Conservation (phyloP, 768 basidiomycete genomes). For the Rossbeevera mucosa region DNA sequence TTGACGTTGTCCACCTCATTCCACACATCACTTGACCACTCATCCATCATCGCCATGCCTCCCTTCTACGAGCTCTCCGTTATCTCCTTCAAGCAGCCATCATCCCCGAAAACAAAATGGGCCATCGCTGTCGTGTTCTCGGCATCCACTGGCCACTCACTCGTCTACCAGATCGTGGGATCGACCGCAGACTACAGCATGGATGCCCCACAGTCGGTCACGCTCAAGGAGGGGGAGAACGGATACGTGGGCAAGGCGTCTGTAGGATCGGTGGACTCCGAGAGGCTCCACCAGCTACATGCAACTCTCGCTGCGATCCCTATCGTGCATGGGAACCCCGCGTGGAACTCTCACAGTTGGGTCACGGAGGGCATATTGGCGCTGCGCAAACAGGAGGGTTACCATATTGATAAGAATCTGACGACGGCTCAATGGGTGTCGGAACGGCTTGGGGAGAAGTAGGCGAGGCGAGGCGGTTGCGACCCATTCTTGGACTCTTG, state of each 20-base stretch:
- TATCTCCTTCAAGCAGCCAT: slow-evolving; percentile 23
- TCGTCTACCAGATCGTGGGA: slow-evolving; percentile 31
- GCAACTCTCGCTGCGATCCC: slow-evolving; percentile 25
- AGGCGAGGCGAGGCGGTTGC: slow-evolving; percentile 8
- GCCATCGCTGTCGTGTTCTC: slow-evolving; percentile 28
- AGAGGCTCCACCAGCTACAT: slow-evolving; percentile 26
- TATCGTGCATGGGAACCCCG: slow-evolving; percentile 23
- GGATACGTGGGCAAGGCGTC: slow-evolving; percentile 21
- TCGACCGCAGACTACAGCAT: slow-evolving; percentile 25
- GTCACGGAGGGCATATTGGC: slow-evolving; percentile 31
- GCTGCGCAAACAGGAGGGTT: slow-evolving; percentile 27
- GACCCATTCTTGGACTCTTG: slow-evolving; percentile 13
- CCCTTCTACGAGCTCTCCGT: slow-evolving; percentile 32
- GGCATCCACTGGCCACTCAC: slow-evolving; percentile 25
- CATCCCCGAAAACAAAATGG: slow-evolving; percentile 23
- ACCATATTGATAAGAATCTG: slow-evolving; percentile 28
- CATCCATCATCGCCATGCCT: slow-evolving; percentile 20
- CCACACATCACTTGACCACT: neutral
- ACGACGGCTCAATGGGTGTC: slow-evolving; percentile 28
- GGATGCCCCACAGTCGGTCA: slow-evolving; percentile 32
- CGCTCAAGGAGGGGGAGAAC: slow-evolving; percentile 28
- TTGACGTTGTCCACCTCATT: neutral
- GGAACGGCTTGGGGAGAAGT: slow-evolving; percentile 26
- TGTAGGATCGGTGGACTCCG: slow-evolving; percentile 27
- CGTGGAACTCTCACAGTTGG: slow-evolving; percentile 29